A percentile compares a stretch with the other conserved stretches of the same genome.
These are phyloP conservation scores for Xylariaceae sp. DNA, from an alignment of 2,329 filamentous ascomycete species.

Conservation along the genomic window DNA sequence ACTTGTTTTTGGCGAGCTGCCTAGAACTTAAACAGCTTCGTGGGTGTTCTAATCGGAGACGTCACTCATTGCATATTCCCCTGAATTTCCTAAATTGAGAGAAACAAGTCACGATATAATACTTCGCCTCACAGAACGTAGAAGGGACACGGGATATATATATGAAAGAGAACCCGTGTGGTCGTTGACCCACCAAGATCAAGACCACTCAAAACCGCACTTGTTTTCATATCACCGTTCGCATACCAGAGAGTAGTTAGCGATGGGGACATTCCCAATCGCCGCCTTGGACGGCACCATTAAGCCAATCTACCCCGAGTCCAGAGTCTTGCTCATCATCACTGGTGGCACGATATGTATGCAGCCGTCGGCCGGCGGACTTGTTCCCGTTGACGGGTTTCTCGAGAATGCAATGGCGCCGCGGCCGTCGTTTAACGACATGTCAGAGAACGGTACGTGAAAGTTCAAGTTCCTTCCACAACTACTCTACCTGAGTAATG, in stretches of 20 bases:
- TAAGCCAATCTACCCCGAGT: slow-evolving; percentile 64
- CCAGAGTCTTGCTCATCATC: slow-evolving; percentile 86
- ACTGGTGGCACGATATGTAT: slow-evolving; percentile 93
- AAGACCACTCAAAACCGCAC: background rate
- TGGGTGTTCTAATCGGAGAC: no score
- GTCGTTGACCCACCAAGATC: background rate
- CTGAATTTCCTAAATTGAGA: no score
- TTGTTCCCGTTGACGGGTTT: slow-evolving; percentile 81
- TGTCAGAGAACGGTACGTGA: slow-evolving; percentile 55
- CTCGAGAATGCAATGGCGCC: slow-evolving; percentile 82
- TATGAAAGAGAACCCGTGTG: no score
- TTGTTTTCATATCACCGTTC: background rate
- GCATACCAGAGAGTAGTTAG: background rate
- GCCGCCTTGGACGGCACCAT: slow-evolving; percentile 31
- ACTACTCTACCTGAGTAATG: no score
- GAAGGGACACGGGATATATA: no score
- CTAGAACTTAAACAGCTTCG: no score
- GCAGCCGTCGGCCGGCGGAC: slow-evolving; percentile 78
- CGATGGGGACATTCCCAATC: slow-evolving; percentile 36
- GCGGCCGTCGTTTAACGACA: slow-evolving; percentile 85
- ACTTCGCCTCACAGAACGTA: no score
- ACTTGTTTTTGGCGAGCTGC: no score
- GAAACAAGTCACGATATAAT: no score
- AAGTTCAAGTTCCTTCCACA: background rate
- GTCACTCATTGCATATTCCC: no score